Conservation (phyloP, 192 early-diverging fungal genomes). For the Funneliformis mosseae region DNA sequence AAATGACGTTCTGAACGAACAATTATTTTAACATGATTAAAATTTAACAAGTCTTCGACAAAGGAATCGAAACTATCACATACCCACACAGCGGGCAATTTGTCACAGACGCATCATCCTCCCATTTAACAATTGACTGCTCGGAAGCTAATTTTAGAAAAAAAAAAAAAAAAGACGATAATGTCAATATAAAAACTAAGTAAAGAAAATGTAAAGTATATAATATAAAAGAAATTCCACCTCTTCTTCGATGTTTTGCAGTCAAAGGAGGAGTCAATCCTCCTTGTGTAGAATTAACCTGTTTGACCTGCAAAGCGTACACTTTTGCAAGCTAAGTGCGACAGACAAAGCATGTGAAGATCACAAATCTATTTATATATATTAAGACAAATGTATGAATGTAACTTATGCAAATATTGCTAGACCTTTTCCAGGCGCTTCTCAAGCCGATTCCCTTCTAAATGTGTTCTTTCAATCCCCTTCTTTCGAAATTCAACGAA, state of each 20-base stretch:
- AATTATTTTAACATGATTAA: background rate
- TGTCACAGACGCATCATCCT: slow-evolving; percentile 47
- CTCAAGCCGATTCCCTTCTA: slow-evolving; percentile 74
- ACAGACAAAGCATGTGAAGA: background rate
- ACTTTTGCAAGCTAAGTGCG: slow-evolving; percentile 33
- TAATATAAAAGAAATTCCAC: slow-evolving; percentile 10
- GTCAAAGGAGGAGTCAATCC: slow-evolving; percentile 42
- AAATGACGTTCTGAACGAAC: slow-evolving; percentile 42
- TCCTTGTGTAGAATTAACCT: slow-evolving; percentile 37
- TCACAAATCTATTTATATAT: background rate
- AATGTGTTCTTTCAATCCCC: slow-evolving; percentile 58
- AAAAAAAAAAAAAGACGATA: background rate
- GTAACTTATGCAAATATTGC: slow-evolving; percentile 24
- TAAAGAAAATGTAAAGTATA: background rate
- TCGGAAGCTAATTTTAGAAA: slow-evolving; percentile 39
- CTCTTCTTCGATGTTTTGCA: slow-evolving; percentile 41
- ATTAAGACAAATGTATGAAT: slow-evolving; percentile 11
- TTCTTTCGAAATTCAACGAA: slow-evolving; percentile 55
- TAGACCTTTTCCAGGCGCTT: slow-evolving; percentile 73
- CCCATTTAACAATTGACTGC: slow-evolving; percentile 51
- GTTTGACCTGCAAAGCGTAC: slow-evolving; percentile 34
- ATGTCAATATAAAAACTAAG: background rate
- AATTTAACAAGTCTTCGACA: background rate
- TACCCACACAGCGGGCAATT: slow-evolving; percentile 51
- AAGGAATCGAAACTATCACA: slow-evolving; percentile 14